phyloP scores from a whole-genome alignment of 2,329 filamentous ascomycete species.

The Colletotrichum sojae region DNA sequence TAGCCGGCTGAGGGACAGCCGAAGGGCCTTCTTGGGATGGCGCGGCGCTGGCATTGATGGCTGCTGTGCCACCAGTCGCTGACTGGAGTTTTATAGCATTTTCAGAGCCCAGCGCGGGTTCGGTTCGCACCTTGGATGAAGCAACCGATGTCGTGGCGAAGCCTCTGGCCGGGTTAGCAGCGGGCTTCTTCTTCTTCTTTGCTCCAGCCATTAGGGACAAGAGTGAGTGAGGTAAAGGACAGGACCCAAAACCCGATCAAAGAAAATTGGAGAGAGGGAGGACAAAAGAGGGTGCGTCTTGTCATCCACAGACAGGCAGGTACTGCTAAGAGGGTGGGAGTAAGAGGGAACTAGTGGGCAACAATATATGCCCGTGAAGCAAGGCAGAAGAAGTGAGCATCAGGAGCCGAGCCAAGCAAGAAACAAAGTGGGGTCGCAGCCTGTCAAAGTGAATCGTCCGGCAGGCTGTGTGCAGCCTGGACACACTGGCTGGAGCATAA shows the following conservation, averaged over 20 bases:
- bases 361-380: too few relatives aligned
- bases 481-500: too few relatives aligned
- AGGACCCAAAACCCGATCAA: neutral
- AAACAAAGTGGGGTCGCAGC: too few relatives aligned
- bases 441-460: too few relatives aligned
- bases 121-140: conserved; percentile 79
- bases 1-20: conserved; percentile 44
- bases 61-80: conserved; percentile 11
- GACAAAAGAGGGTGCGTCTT: too few relatives aligned
- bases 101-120: conserved; percentile 58
- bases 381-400: too few relatives aligned
- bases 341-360: too few relatives aligned
- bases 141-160: conserved; percentile 95
- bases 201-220: conserved; percentile 71
- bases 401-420: too few relatives aligned
- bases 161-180: conserved; percentile 88
- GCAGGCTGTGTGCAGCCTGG: too few relatives aligned
- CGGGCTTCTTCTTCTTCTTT: conserved; percentile 93
- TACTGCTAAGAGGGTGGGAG: too few relatives aligned
- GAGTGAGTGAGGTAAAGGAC: neutral
- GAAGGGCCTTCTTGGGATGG: conserved; percentile 47
- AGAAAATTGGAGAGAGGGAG: too few relatives aligned
- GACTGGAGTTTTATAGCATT: conserved; percentile 8
- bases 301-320: too few relatives aligned
- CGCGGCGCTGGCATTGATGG: conserved; percentile 13